A percentile compares a stretch with the other conserved stretches of the same genome.
These are phyloP conservation scores for Septoria linicola DNA, from an alignment of 2,329 filamentous ascomycete species.

Conservation along the genomic window DNA sequence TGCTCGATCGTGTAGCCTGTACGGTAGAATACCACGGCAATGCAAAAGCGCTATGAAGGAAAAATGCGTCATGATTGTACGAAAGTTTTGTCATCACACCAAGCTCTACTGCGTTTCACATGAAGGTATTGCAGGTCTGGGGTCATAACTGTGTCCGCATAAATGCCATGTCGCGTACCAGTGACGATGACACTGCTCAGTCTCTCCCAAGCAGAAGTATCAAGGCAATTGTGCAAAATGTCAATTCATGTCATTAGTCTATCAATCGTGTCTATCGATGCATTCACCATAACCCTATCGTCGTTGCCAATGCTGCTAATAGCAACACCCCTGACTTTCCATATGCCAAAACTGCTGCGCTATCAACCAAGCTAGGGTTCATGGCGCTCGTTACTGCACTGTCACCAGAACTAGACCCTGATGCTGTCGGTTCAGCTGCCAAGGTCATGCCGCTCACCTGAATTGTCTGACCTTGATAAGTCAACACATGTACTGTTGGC, in stretches of 20 bases:
- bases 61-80: constrained; percentile 11
- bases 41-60: constrained; percentile 19
- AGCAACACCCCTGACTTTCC: not conserved
- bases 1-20: constrained; percentile 16
- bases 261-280: too few relatives aligned
- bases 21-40: constrained; percentile 18
- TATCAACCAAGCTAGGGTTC: not conserved
- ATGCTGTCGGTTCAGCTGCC: constrained; percentile 11
- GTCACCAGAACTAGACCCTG: not conserved
- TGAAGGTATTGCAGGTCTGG: not conserved
- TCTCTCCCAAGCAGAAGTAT: too few relatives aligned
- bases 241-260: too few relatives aligned
- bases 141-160: not conserved
- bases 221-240: too few relatives aligned
- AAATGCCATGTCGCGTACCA: too few relatives aligned
- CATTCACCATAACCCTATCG: not conserved
- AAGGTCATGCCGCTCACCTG: constrained; percentile 17
- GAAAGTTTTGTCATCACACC: constrained; percentile 3
- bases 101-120: not conserved
- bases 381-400: not conserved
- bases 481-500: constrained; percentile 5
- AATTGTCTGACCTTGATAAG: constrained; percentile 17
- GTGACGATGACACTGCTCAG: too few relatives aligned
- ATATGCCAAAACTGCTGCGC: not conserved
- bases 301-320: not conserved